Percentiles rank a stretch among this genome's conserved stretches.
phyloP scores from a whole-genome alignment of 2,329 filamentous ascomycete species.

The Xylariaceae sp. region DNA sequence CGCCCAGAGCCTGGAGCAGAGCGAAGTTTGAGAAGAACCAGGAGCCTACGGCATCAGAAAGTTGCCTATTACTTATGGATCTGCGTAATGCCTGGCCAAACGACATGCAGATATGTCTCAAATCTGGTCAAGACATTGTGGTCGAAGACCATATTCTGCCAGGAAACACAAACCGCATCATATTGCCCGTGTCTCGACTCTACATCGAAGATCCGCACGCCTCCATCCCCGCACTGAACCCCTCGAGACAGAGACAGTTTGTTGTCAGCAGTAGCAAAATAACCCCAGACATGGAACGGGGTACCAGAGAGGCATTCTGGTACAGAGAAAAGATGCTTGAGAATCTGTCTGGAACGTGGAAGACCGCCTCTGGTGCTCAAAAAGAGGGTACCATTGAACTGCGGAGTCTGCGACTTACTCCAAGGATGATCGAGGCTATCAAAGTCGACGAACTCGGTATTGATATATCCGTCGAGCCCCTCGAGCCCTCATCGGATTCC shows the following conservation, averaged over 20 bases:
- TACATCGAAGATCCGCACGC: slow-evolving; percentile 74
- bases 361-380: slow-evolving; percentile 45
- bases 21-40: slow-evolving; percentile 32
- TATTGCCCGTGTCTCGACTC: slow-evolving; percentile 71
- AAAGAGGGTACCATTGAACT: slow-evolving; percentile 70
- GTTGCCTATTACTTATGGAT: slow-evolving; percentile 78
- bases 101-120: slow-evolving; percentile 64
- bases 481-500: slow-evolving; percentile 4
- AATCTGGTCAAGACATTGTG: slow-evolving; percentile 45
- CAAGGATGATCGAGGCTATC: slow-evolving; percentile 78
- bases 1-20: slow-evolving; percentile 54
- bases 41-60: slow-evolving; percentile 48
- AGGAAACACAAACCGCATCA: slow-evolving; percentile 67
- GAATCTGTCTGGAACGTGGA: slow-evolving; percentile 68
- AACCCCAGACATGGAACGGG: slow-evolving; percentile 73
- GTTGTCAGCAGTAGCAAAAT: slow-evolving; percentile 79
- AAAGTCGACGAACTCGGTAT: slow-evolving; percentile 76
- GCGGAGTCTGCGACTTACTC: slow-evolving; percentile 66
- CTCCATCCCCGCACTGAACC: slow-evolving; percentile 75
- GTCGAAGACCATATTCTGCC: slow-evolving; percentile 58
- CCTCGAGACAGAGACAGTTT: slow-evolving; percentile 83
- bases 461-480: slow-evolving; percentile 50
- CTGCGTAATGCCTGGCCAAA: slow-evolving; percentile 87
- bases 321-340: slow-evolving; percentile 79
- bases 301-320: slow-evolving; percentile 83